phyloP scores from a whole-genome alignment of 495 filamentous ascomycete genomes.

The Xylaria venustula region DNA sequence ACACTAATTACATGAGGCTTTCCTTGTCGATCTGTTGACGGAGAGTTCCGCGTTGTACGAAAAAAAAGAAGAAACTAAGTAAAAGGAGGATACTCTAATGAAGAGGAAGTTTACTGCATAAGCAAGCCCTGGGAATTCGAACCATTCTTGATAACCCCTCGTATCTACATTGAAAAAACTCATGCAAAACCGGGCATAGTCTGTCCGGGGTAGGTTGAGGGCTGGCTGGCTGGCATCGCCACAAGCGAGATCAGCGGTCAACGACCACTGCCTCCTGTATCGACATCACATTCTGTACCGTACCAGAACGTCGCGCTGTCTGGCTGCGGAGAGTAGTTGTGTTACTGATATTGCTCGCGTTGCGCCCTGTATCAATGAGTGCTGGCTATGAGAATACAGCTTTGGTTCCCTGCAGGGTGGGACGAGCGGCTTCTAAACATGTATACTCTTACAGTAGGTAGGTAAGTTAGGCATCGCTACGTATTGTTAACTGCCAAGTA shows the following conservation, averaged over 20 bases:
- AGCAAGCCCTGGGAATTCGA: not conserved
- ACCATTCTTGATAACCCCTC: not conserved
- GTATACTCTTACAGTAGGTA: too few species aligned
- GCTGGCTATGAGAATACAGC: not conserved
- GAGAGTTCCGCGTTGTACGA: not conserved
- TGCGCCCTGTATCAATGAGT: not conserved
- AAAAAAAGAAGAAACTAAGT: too few species aligned
- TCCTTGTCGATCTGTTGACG: not conserved
- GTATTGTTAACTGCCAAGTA: too few species aligned
- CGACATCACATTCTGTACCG: not conserved
- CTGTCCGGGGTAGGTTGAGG: not conserved
- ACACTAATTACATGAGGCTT: too few species aligned
- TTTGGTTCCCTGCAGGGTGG: not conserved
- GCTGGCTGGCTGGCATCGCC: not conserved
- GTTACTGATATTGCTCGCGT: not conserved
- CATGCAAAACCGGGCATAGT: not conserved
- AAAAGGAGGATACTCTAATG: too few species aligned
- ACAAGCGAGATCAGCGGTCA: constrained; percentile 6
- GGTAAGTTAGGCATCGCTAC: too few species aligned
- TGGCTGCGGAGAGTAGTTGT: not conserved
- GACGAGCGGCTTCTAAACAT: too few species aligned
- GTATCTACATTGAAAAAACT: constrained; percentile 1
- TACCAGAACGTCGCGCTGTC: not conserved
- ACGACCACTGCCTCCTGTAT: not conserved
- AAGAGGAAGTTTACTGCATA: too few species aligned